These are phyloP conservation scores for Saccharomycopsis selenospora DNA, from an alignment of 805 yeast species.

Conservation along the genomic window DNA sequence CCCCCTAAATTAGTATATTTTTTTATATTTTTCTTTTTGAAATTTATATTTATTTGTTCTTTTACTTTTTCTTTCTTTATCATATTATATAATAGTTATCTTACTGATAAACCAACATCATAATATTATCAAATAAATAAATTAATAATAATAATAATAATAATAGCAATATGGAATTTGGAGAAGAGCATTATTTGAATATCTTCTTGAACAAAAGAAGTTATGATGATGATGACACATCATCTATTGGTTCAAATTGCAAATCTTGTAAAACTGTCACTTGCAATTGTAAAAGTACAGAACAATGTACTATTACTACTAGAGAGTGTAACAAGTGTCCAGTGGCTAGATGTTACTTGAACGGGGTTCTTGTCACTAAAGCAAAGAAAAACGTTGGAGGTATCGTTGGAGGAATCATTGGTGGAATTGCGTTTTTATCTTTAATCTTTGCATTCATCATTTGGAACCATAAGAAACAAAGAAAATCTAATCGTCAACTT, in stretches of 20 bases:
- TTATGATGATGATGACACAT: background rate
- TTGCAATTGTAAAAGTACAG: background rate
- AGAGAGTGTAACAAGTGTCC: background rate
- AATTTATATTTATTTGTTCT: too few relatives aligned
- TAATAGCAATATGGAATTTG: background rate
- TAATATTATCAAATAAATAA: too few relatives aligned
- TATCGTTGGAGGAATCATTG: conserved; percentile 20
- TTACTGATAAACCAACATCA: too few relatives aligned
- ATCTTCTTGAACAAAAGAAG: conserved; percentile 7
- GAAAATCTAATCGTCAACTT: conserved; percentile 12
- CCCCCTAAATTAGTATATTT: too few relatives aligned
- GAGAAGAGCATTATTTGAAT: conserved; percentile 6
- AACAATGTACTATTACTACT: background rate
- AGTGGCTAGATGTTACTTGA: background rate
- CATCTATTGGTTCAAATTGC: background rate
- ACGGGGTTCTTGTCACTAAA: background rate
- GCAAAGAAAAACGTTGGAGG: conserved; percentile 19
- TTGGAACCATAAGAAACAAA: conserved; percentile 18
- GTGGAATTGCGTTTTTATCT: conserved; percentile 15
- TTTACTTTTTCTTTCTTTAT: too few relatives aligned
- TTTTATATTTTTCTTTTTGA: too few relatives aligned
- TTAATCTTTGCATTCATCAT: conserved; percentile 15
- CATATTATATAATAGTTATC: too few relatives aligned
- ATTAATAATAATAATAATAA: too few relatives aligned
- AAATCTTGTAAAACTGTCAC: background rate